phyloP scores from a whole-genome alignment of 257 asterid genomes.

The Plectranthus barbatus region DNA sequence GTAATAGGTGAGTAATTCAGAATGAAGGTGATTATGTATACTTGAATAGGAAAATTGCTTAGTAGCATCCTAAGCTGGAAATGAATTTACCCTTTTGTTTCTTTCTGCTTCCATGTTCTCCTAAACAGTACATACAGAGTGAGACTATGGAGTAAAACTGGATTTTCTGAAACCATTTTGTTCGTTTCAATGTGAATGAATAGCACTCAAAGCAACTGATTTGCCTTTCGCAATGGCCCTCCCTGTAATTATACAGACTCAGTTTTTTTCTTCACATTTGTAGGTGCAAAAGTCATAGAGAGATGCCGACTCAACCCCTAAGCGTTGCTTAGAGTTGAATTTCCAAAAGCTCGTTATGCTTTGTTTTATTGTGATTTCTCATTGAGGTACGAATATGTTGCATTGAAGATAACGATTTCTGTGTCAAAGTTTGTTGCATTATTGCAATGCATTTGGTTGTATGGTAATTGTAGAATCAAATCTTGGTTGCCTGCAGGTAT shows the following conservation, averaged over 20 bases:
- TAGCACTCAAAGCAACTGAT: no score
- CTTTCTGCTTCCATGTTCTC: no score
- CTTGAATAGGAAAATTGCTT: background rate
- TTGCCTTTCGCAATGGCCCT: background rate
- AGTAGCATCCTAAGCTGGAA: background rate
- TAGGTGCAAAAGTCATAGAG: conserved; percentile 48
- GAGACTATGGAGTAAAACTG: no score
- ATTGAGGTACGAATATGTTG: background rate
- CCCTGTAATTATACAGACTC: background rate
- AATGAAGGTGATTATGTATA: background rate
- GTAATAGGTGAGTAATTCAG: conserved; percentile 59
- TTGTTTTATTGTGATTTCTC: background rate
- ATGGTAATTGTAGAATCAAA: background rate
- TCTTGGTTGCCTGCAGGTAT: conserved; percentile 4
- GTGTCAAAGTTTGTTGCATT: background rate
- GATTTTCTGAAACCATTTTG: no score
- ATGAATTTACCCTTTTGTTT: no score
- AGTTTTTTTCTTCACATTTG: background rate
- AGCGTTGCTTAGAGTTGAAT: conserved; percentile 29
- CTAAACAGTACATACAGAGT: no score
- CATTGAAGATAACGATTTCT: background rate
- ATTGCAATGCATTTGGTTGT: conserved; percentile 13
- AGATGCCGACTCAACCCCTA: conserved; percentile 27
- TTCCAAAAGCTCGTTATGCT: background rate
- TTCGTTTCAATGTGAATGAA: no score